Evolutionary conservation across 306 rosid genomes (phyloP), one percentile per base, ranked within the genome.

Genomic region (Inga laurina): DNA sequence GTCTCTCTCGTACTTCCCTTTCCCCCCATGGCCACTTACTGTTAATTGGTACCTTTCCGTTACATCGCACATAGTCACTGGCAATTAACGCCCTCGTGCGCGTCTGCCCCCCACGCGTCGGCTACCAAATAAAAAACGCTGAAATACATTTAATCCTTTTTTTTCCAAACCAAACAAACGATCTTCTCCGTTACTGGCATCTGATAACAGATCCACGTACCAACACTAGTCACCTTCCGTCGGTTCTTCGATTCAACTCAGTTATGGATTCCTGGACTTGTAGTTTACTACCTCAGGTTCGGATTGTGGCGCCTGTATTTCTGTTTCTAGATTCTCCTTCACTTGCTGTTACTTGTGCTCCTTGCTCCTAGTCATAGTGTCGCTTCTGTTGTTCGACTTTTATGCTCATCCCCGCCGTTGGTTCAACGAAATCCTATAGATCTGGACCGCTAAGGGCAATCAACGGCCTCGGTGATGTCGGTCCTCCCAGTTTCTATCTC

Each of bases 391-490:
- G 68, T 75, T 77, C 79, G 46, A n/a, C 52, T 51, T 77, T 68
- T 54, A 43, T 82, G 81, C 86, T 81, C 83, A 75, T 81, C 87
- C 86, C 85, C 76, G 87, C 84, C 79, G 84, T 81, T 87, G 88
- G 57, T 87, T 81, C 77, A 71, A 81, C 86, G 19, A 43, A 62
- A 75, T 87, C 77, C 75, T 54, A 35, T 72, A 90, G 97, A 91
- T 94, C 94, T 92, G 92, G 85, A 72, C 81, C 83, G 51, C 64
- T 51, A 30, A 39, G 5, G 72, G 85, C 80, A 51, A 83, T 85
- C 86, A 84, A 83, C 82, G 87, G 82, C 81, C 89, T 84, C 79
- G 84, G 86, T 81, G 89, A 94, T 92, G 98, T 84, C 91, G 89
- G 77, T 43, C 85, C 85, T 83, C 67, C 69, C 75, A 44, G 85